Conservation (phyloP, 2,329 filamentous ascomycete genomes). For the Cryphonectria naterciae region DNA sequence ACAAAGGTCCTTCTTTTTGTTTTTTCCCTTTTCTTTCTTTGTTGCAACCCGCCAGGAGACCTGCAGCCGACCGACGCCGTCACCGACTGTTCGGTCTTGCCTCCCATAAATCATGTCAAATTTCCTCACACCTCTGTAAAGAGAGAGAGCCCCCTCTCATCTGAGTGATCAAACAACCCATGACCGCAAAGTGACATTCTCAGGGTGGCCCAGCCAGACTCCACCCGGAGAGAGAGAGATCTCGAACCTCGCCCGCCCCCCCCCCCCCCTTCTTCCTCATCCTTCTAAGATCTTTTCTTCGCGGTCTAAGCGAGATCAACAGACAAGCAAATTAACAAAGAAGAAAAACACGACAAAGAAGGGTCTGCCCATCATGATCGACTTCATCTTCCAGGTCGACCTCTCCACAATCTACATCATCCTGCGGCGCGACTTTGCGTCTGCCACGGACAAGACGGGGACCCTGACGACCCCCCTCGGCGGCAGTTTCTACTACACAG, state of each 20-base stretch:
- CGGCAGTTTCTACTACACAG: constrained; percentile 23
- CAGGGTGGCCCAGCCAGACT: constrained; percentile 5
- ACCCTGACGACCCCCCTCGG: constrained; percentile 18
- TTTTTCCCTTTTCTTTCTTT: neutral
- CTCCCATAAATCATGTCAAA: constrained; percentile 8
- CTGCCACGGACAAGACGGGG: constrained; percentile 15
- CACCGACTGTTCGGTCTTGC: neutral
- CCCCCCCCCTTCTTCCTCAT: too few relatives aligned
- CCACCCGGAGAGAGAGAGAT: neutral
- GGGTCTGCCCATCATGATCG: constrained; percentile 15
- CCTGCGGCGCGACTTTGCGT: constrained; percentile 23
- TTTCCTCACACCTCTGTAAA: neutral
- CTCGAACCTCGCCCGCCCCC: neutral
- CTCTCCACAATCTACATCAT: constrained; percentile 27
- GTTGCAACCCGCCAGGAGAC: neutral
- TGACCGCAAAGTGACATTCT: neutral
- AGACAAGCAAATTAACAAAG: too few relatives aligned
- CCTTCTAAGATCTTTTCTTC: too few relatives aligned
- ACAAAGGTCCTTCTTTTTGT: neutral
- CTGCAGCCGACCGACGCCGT: constrained; percentile 5
- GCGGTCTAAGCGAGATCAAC: neutral
- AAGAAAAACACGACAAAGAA: neutral
- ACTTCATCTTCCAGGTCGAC: constrained; percentile 29
- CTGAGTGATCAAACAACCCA: neutral
- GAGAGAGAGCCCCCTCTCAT: constrained; percentile 1